phyloP scores from a whole-genome alignment of 2,329 filamentous ascomycete species.

The Leptosphaerulina australis region DNA sequence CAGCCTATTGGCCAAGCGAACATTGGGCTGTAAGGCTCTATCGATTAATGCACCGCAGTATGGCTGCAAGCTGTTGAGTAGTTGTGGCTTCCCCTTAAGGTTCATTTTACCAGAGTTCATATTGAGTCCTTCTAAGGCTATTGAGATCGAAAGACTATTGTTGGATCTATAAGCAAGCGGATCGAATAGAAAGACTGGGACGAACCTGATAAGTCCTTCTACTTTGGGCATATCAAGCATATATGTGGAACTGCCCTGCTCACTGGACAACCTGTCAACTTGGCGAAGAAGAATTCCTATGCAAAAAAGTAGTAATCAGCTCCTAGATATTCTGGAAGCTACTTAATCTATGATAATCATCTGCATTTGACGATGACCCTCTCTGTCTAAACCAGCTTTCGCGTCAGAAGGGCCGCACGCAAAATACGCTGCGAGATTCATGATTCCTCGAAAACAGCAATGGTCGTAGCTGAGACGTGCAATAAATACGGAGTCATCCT shows the following conservation, averaged over 20 bases:
- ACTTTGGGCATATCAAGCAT: neutral
- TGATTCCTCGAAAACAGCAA: conserved; percentile 22
- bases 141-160: neutral
- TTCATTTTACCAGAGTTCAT: neutral
- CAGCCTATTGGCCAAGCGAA: conserved; percentile 6
- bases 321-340: neutral
- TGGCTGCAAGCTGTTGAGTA: conserved; percentile 14
- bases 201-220: neutral
- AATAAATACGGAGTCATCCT: conserved; percentile 32
- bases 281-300: neutral
- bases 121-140: neutral
- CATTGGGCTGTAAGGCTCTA: conserved; percentile 30
- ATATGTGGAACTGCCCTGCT: neutral
- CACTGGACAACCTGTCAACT: neutral
- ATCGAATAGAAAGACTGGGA: neutral
- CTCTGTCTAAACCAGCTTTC: neutral
- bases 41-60: conserved; percentile 32
- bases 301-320: neutral
- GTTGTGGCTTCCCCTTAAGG: neutral
- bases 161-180: neutral
- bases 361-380: neutral
- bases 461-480: conserved; percentile 18
- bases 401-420: conserved; percentile 12
- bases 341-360: conserved; percentile 5
- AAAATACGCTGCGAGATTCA: conserved; percentile 24